Conservation (phyloP, 352 stramenopile species). For the Phytophthora fragariae region DNA sequence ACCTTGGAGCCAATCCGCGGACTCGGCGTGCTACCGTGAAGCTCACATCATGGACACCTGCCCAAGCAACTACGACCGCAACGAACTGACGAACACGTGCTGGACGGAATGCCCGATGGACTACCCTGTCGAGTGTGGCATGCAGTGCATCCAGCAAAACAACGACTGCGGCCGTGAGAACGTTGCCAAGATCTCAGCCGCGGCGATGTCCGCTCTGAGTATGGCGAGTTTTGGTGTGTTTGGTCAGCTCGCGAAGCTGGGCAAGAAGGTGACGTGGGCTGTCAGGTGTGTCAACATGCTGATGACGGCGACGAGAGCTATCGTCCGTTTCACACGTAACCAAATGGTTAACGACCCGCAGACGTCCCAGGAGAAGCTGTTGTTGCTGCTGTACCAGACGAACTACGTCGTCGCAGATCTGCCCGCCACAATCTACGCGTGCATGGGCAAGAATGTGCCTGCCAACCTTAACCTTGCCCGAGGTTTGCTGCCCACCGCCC, state of each 20-base stretch:
- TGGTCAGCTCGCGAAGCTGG: slow-evolving; percentile 39
- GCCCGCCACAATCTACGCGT: slow-evolving; percentile 56
- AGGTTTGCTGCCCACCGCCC: slow-evolving; percentile 37
- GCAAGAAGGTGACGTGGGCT: slow-evolving; percentile 47
- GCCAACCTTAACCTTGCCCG: slow-evolving; percentile 24
- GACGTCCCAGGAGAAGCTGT: slow-evolving; percentile 60
- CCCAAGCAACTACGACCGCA: slow-evolving; percentile 46
- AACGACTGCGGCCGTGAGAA: slow-evolving; percentile 56
- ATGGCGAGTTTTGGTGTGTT: slow-evolving; percentile 50
- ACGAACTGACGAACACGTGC: slow-evolving; percentile 50
- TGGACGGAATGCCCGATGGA: slow-evolving; percentile 65
- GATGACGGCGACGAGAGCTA: slow-evolving; percentile 20
- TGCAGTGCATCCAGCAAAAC: slow-evolving; percentile 72
- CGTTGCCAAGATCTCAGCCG: slow-evolving; percentile 35
- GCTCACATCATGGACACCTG: slow-evolving; percentile 48
- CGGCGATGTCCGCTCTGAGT: slow-evolving; percentile 47
- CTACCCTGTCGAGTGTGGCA: slow-evolving; percentile 66
- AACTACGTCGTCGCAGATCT: slow-evolving; percentile 65
- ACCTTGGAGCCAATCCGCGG: slow-evolving; percentile 31
- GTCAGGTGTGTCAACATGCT: slow-evolving; percentile 59
- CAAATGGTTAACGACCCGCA: slow-evolving; percentile 41
- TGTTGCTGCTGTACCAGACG: slow-evolving; percentile 62
- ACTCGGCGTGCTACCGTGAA: slow-evolving; percentile 60
- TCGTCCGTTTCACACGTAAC: slow-evolving; percentile 42
- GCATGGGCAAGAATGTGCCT: slow-evolving; percentile 42